Evolutionary conservation across 129 eudicot genomes (phyloP), one percentile per base, ranked within the genome.

Genomic region (Escallonia rubra): DNA sequence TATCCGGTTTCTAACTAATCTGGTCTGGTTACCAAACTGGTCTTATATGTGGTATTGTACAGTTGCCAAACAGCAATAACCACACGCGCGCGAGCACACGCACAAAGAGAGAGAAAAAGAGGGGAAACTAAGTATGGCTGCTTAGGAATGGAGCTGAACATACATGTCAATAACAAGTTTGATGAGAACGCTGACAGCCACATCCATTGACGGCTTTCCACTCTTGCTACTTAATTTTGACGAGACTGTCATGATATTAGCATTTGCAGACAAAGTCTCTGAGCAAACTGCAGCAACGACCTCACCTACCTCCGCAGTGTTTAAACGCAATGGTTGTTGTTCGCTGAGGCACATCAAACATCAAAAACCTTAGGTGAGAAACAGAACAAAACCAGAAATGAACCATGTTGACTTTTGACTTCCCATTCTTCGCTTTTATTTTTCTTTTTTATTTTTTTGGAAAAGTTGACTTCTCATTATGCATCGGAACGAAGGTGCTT

Each of bases 161-260:
- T 93, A 93, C 99, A 93, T 93, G 90, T 93, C 99, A 64, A 93
- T 86, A 63, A 93, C 92, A 70, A 93, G 96, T 87, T 93, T 93
- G 66, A 93, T 87, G 61, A 93, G 90, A 64, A 93, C 99, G 83
- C 99, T 93, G 72, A 89, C 96, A 74, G 99, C 95, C 80, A 89
- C 99, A 75, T 93, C 99, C 95, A 89, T 81, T 48, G 99, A 84
- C 43, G 99, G 99, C 76, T 73, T 93, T 63, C 96, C 89, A 74
- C 90, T 81, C 64, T 83, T 80, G 76, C 80, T 89, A 58, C 82
- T 85, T 67, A 93, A 71, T 80, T 84, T 87, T 41, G 95, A 84
- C 7, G 96, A 89, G 58, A 89, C 61, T 13, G 93, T 86, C 87
- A 76, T 78, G 59, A 57, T 60, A 81, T 84, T 80, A 39, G 88